Conservation (phyloP, 176 grass and related monocot genomes). For the Eleusine indica region DNA sequence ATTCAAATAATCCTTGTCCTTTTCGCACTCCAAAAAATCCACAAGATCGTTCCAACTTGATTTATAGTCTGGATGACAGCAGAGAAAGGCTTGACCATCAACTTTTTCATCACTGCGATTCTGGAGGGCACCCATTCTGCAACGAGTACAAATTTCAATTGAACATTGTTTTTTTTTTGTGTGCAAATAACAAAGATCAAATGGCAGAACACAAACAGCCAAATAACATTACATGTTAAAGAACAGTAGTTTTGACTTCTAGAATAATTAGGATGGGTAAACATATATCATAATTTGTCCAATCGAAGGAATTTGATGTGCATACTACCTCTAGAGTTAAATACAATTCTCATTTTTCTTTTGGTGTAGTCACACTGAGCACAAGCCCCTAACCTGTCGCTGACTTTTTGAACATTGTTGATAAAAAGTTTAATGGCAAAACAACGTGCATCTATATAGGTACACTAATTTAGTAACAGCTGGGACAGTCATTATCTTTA, state of each 20-base stretch:
- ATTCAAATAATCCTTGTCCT: constrained; percentile 46
- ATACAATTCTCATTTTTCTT: neutral
- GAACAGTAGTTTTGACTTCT: neutral
- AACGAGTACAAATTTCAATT: constrained; percentile 24
- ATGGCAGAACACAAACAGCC: neutral
- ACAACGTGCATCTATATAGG: neutral
- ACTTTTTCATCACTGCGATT: neutral
- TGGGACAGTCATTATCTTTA: no score
- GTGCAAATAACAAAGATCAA: neutral
- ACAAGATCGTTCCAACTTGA: constrained; percentile 37
- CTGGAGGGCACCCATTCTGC: constrained; percentile 17
- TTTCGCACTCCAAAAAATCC: constrained; percentile 48
- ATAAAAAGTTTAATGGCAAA: neutral
- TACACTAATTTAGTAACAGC: neutral
- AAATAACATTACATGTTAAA: neutral
- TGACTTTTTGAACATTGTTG: neutral
- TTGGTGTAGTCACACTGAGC: neutral
- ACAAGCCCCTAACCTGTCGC: neutral
- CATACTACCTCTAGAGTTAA: neutral
- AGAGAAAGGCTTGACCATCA: constrained; percentile 23
- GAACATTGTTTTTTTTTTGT: neutral
- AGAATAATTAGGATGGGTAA: neutral
- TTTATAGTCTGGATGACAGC: constrained; percentile 6
- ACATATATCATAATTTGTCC: neutral
- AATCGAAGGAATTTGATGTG: neutral